Base-by-base conservation (phyloP, 352 stramenopile genomes). In the Globisporangium polare region DNA sequence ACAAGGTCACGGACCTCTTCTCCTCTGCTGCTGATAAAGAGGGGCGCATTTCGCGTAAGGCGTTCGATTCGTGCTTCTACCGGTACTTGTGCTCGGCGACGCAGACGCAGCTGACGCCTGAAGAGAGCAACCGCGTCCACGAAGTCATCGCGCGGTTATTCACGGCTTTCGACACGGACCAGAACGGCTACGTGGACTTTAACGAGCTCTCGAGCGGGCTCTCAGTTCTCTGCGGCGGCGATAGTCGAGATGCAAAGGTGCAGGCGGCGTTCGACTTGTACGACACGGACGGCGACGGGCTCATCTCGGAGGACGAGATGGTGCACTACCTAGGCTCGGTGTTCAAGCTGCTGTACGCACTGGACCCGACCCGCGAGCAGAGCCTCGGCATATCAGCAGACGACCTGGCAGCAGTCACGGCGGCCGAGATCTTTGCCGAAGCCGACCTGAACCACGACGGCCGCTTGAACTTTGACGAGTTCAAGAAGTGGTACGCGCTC, bases 281-380 rank as follows among this genome's bases (percentile, higher is more conserved):
- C 45, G 88, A 96, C 65, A 77, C 69, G 24, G 89, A 96, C 65
- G 75, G 74, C 15, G 87, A 96, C 52, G 89, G 89, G 2, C 73
- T 91, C 37, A 94, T 97, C 56, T 90, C 79, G 8, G 67, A 89
- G 60, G 78, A 89, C 3, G 88, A 97, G 56, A 94, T 97, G 86
- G 75, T 74, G 8, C 79, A 89, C 66, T 96, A 96, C 60, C 70
- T 96, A n/a, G 73, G 75, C 39, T 92, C 80, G 0, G 83, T 95
- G 5, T 96, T 94, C 62, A 89, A 84, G 64, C 54, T 95, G 26
- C 59, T 96, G 18, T 94, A 88, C 59, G 79, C 80, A 33, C 56
- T 89, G 3, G 83, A 93, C 50, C 87, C 82, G 27, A 82, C 80
- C 15, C 77, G 74, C 1, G 64, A 80, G 42, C 71, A 78, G n/a